Evolutionary conservation across 768 basidiomycete species (phyloP), one percentile per base, ranked within the genome.

Genomic region (Pleurotus salmoneostramineus): DNA sequence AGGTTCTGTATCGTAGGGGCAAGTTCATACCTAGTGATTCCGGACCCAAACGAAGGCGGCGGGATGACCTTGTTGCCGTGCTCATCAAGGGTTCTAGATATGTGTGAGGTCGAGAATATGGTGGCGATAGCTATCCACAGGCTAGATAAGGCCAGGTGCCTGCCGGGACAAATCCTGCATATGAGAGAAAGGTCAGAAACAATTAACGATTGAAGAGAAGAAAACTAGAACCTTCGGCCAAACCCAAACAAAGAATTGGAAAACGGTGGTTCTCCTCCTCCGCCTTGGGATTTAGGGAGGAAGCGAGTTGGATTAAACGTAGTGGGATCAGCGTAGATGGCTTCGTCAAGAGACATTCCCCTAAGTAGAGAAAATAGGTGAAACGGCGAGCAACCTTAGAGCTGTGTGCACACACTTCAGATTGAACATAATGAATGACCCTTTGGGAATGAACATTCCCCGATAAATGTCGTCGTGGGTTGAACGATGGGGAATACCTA

Each of bases 121-220:
- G 72, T 68, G 1, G 77, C 75, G n/a, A 77, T 68, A 33, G 77
- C 68, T 21, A 83, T 68, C 79, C 82, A 83, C 33, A 75, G 59
- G 2, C 78, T 77, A 4, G 72, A 71, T 52, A 81, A 75, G 56
- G 77, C 76, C 32, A 84, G 70, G 62, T 80, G 66, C 34, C 63
- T 47, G 3, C 83, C 83, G 0, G 80, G 80, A 61, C 82, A 84
- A 6, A 77, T 74, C 34, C 79, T 66, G 40, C 14, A 17, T 6
- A 5, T 6, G 36, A 54, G 14, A 17, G 6, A 31, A 2, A 11
- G 36, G 15, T 15, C 45, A 12, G 6, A 12, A 54, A 14, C 12
- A 8, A 1, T 12, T 10, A 36, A 32, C 8, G 27, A 2, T 17
- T 31, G 56, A 33, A 33, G 5, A 11, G 33, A 42, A 6, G 21